These are phyloP conservation scores for Ehretia macrophylla DNA, from an alignment of 257 asterid genomes.

Conservation along the genomic window DNA sequence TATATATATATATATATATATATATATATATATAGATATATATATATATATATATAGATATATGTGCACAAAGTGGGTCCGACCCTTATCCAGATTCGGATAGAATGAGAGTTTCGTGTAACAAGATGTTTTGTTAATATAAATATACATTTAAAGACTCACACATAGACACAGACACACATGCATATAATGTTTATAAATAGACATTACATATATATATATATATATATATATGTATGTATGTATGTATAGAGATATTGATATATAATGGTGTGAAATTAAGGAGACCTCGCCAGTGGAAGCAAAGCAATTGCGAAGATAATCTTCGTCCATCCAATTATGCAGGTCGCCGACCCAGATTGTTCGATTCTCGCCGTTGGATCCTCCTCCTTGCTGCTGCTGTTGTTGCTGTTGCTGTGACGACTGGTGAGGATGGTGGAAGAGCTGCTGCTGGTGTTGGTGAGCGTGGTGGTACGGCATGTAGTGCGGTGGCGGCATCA, in stretches of 20 bases:
- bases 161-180: too few species aligned
- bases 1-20: too few species aligned
- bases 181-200: not conserved
- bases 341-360: constrained; percentile 97
- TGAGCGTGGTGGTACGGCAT: constrained; percentile 63
- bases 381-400: constrained; percentile 45
- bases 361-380: constrained; percentile 79
- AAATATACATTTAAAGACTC: too few species aligned
- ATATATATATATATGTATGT: not conserved
- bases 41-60: too few species aligned
- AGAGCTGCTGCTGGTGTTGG: constrained; percentile 29
- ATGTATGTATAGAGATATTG: not conserved
- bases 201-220: too few species aligned
- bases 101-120: not conserved
- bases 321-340: constrained; percentile 98
- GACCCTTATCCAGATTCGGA: too few species aligned
- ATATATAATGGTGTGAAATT: not conserved
- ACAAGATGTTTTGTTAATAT: too few species aligned
- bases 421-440: constrained; percentile 23
- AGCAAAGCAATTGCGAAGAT: constrained; percentile 87
- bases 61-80: too few species aligned
- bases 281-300: constrained; percentile 69
- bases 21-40: too few species aligned
- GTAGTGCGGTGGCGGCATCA: constrained; percentile 64
- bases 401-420: constrained; percentile 34